These are phyloP conservation scores for Magnusiomyces ingens DNA, from an alignment of 1,139 yeast genomes.

Conservation along the genomic window DNA sequence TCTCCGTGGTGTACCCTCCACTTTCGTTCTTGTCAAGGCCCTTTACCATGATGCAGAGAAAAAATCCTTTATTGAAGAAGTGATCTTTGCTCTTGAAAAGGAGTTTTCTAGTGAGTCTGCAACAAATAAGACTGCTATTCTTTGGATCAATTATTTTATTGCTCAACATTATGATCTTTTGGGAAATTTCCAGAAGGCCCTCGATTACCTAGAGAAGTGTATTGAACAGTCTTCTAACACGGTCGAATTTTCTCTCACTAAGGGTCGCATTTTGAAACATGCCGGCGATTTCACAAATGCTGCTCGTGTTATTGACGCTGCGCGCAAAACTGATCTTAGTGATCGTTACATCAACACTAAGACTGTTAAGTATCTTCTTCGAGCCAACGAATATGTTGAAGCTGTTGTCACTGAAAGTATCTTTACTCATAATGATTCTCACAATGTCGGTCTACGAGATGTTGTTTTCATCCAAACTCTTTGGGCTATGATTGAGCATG, in stretches of 20 bases:
- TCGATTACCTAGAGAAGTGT: slow-evolving; percentile 54
- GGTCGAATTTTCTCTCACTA: slow-evolving; percentile 72
- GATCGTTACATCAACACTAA: slow-evolving; percentile 90
- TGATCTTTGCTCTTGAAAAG: slow-evolving; percentile 46
- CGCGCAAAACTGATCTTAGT: slow-evolving; percentile 72
- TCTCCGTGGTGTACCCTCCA: slow-evolving; percentile 80
- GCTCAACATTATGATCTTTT: slow-evolving; percentile 70
- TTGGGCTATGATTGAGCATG: slow-evolving; percentile 83
- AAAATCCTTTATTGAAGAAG: slow-evolving; percentile 43
- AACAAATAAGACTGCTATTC: slow-evolving; percentile 32
- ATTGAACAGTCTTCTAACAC: slow-evolving; percentile 60
- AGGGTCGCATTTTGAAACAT: slow-evolving; percentile 77
- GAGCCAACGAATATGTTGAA: slow-evolving; percentile 72
- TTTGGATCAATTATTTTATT: slow-evolving; percentile 77
- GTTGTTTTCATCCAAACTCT: slow-evolving; percentile 85
- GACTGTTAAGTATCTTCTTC: slow-evolving; percentile 71
- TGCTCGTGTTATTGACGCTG: slow-evolving; percentile 57
- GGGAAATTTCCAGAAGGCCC: slow-evolving; percentile 47
- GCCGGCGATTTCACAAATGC: slow-evolving; percentile 57
- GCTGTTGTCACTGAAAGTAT: slow-evolving; percentile 70
- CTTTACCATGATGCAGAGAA: slow-evolving; percentile 53
- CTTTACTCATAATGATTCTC: slow-evolving; percentile 77
- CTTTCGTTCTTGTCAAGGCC: slow-evolving; percentile 80
- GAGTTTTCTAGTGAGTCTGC: slow-evolving; percentile 39
- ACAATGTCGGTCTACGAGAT: slow-evolving; percentile 77